These are phyloP conservation scores for Gossypium laxum DNA, from an alignment of 441 rosid species.

Conservation along the genomic window DNA sequence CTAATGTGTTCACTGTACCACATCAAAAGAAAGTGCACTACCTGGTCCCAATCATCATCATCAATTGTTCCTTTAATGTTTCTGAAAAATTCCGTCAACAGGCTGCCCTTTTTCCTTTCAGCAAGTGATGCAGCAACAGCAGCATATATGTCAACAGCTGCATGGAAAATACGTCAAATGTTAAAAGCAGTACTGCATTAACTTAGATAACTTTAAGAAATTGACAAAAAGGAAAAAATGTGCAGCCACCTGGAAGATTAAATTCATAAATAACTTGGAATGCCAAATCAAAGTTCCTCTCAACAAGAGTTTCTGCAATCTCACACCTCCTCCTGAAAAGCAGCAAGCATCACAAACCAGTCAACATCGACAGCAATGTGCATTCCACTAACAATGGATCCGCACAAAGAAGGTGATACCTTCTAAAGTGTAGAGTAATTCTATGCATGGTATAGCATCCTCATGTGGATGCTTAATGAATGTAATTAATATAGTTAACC, in stretches of 20 bases:
- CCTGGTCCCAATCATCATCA: constrained; percentile 98
- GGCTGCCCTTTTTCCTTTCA: constrained; percentile 83
- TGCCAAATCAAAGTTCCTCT: constrained; percentile 89
- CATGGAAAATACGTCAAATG: constrained; percentile 18
- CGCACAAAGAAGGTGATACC: neutral
- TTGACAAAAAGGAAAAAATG: neutral
- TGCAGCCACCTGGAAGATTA: constrained; percentile 66
- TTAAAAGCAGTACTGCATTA: constrained; percentile 8
- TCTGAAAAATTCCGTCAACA: constrained; percentile 83
- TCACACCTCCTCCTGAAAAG: constrained; percentile 74
- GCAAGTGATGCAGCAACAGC: constrained; percentile 92
- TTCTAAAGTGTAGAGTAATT: neutral
- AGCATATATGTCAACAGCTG: constrained; percentile 96
- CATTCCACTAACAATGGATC: neutral
- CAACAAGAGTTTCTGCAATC: constrained; percentile 80
- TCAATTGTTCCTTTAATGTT: constrained; percentile 82
- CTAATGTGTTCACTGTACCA: neutral
- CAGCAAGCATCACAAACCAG: constrained; percentile 20
- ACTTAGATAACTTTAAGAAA: neutral
- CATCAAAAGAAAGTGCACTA: constrained; percentile 22
- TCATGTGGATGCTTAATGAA: neutral
- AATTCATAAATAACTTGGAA: constrained; percentile 82
- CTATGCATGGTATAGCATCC: neutral
- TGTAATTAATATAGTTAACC: neutral
- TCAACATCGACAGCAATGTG: neutral